Percentiles rank a stretch among this genome's conserved stretches.
Conservation (phyloP, 1,284 basidiomycete species). For the Phellinidium pouzarii region DNA sequence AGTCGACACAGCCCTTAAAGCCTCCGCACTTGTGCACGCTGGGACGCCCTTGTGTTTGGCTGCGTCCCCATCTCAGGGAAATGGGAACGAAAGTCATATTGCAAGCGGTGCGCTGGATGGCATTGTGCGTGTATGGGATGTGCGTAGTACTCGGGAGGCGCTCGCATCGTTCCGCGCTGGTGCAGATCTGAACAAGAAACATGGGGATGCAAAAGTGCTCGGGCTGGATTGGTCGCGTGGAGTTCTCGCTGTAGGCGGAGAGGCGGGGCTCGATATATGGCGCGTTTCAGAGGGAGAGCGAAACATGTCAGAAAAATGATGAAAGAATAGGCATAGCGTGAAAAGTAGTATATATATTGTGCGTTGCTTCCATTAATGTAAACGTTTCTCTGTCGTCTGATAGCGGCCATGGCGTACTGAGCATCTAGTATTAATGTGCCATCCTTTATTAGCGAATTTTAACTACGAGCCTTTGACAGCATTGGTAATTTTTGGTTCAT, state of each 20-base stretch:
- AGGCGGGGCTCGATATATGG: slow-evolving; percentile 82
- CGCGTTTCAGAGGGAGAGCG: slow-evolving; percentile 34
- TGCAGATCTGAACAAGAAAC: slow-evolving; percentile 33
- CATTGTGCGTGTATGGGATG: slow-evolving; percentile 80
- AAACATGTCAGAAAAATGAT: background rate
- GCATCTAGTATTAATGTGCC: background rate
- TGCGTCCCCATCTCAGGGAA: slow-evolving; percentile 36
- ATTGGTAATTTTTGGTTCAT: no score
- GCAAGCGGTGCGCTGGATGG: slow-evolving; percentile 83
- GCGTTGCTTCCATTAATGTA: background rate
- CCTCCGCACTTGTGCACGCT: slow-evolving; percentile 49
- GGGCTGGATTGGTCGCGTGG: slow-evolving; percentile 73
- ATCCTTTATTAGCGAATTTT: background rate
- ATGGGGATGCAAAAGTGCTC: slow-evolving; percentile 51
- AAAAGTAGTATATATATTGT: background rate
- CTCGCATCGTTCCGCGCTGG: slow-evolving; percentile 62
- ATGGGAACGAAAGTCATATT: slow-evolving; percentile 49
- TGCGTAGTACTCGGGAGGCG: slow-evolving; percentile 59
- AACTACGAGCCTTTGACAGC: no score
- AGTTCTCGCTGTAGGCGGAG: slow-evolving; percentile 72
- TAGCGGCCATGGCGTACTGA: no score
- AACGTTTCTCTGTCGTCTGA: background rate
- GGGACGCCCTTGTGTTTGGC: slow-evolving; percentile 71
- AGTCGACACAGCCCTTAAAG: slow-evolving; percentile 38
- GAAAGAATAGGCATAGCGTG: background rate